Conservation (phyloP, 2,329 filamentous ascomycete genomes). For the Fusarium veterinarium region DNA sequence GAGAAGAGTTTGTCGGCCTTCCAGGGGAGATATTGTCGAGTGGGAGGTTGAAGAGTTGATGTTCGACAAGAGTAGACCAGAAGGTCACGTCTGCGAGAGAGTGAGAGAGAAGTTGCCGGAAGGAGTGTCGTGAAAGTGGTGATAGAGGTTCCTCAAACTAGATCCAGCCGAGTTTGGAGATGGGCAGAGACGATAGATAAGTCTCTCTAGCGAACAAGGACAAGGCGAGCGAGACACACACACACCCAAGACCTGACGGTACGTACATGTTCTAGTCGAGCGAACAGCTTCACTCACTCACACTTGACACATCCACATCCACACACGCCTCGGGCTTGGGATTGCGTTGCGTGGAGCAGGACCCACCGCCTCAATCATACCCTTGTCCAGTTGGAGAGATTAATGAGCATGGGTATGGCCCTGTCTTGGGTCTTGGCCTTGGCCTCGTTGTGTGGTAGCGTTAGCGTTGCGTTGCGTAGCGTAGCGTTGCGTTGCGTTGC, state of each 20-base stretch:
- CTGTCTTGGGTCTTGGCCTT: slow-evolving; percentile 49
- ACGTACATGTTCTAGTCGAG: slow-evolving; percentile 32
- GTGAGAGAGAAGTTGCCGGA: slow-evolving; percentile 45
- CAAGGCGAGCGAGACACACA: slow-evolving; percentile 43
- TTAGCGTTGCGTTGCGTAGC: slow-evolving; percentile 28
- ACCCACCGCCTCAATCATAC: slow-evolving; percentile 43
- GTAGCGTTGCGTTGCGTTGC: not conserved
- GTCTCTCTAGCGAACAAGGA: slow-evolving; percentile 31
- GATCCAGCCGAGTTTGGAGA: slow-evolving; percentile 34
- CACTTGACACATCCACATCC: not conserved
- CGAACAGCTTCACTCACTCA: not conserved
- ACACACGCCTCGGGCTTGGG: slow-evolving; percentile 47
- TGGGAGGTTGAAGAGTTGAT: slow-evolving; percentile 16
- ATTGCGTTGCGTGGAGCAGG: slow-evolving; percentile 55
- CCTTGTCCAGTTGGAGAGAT: slow-evolving; percentile 49
- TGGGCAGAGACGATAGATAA: slow-evolving; percentile 43
- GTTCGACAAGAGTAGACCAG: slow-evolving; percentile 42
- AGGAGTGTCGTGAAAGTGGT: slow-evolving; percentile 54
- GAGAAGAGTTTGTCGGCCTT: slow-evolving; percentile 27
- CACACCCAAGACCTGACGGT: slow-evolving; percentile 25
- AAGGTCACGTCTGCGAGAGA: slow-evolving; percentile 43
- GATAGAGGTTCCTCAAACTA: slow-evolving; percentile 43
- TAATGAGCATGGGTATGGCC: slow-evolving; percentile 48
- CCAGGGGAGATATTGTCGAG: slow-evolving; percentile 30
- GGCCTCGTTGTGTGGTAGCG: slow-evolving; percentile 46